Percentiles rank a stretch among this genome's conserved stretches.
These are phyloP conservation scores for Candida jianshihensis DNA, from an alignment of 805 yeast genomes.

Conservation along the genomic window DNA sequence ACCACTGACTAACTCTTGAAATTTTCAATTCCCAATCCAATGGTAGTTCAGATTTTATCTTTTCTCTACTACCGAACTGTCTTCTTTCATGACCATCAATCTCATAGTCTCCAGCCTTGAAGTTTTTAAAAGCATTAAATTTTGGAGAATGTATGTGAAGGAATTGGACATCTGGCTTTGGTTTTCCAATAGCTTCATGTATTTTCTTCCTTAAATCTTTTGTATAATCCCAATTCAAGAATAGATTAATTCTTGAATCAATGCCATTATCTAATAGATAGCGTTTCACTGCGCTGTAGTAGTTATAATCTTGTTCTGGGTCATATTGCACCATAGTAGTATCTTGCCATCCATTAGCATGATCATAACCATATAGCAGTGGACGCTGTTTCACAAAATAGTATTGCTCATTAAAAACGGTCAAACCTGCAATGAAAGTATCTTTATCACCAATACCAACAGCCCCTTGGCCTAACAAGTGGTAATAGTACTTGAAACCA, in stretches of 20 bases:
- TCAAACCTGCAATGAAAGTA: constrained; percentile 43
- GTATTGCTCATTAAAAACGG: constrained; percentile 17
- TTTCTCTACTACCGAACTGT: constrained; percentile 22
- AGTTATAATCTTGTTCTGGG: constrained; percentile 21
- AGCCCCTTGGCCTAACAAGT: constrained; percentile 63
- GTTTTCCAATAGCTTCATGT: constrained; percentile 6
- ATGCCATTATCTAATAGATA: constrained; percentile 13
- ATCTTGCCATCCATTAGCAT: constrained; percentile 20
- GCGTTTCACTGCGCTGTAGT: constrained; percentile 14
- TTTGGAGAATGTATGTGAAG: constrained; percentile 24
- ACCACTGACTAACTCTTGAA: constrained; percentile 22
- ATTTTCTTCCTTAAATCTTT: constrained; percentile 15
- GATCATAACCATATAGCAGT: constrained; percentile 18
- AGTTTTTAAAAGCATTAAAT: constrained; percentile 21
- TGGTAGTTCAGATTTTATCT: constrained; percentile 15
- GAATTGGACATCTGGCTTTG: constrained; percentile 22
- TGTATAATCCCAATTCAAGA: constrained; percentile 18
- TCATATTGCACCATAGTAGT: constrained; percentile 24
- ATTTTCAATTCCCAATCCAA: constrained; percentile 22
- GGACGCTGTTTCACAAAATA: constrained; percentile 23
- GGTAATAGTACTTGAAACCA: constrained; percentile 66
- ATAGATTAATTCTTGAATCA: constrained; percentile 19
- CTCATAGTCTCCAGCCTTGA: constrained; percentile 15
- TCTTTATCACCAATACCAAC: constrained; percentile 82
- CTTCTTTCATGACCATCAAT: constrained; percentile 20